These are phyloP conservation scores for Saccharata proteae DNA, from an alignment of 2,329 filamentous ascomycete genomes.

Conservation along the genomic window DNA sequence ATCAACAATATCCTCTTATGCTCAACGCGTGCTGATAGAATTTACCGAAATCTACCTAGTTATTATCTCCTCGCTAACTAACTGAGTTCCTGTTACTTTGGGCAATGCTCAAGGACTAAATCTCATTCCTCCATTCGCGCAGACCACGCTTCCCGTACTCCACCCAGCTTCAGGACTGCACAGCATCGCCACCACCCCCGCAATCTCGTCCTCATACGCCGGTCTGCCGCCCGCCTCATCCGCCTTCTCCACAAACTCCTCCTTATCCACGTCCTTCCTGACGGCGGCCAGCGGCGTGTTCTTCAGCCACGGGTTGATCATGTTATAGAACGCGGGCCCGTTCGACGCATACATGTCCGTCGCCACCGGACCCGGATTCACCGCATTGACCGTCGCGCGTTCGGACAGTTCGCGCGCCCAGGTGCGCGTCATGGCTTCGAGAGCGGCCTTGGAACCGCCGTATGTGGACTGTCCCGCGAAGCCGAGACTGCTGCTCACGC, in stretches of 20 bases:
- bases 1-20: too few species aligned
- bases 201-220: conserved; percentile 59
- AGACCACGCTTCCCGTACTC: conserved; percentile 70
- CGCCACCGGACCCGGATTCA: conserved; percentile 54
- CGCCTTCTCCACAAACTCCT: conserved; percentile 37
- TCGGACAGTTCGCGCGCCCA: conserved; percentile 53
- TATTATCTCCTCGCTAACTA: too few species aligned
- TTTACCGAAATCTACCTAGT: too few species aligned
- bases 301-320: conserved; percentile 49
- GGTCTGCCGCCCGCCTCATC: conserved; percentile 38
- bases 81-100: too few species aligned
- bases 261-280: conserved; percentile 48
- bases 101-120: conserved; percentile 30
- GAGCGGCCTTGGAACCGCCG: conserved; percentile 53
- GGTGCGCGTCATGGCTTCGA: conserved; percentile 58
- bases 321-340: conserved; percentile 44
- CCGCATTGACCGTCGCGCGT: conserved; percentile 50
- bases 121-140: conserved; percentile 67
- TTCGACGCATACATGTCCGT: conserved; percentile 54
- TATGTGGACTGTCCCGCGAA: conserved; percentile 50
- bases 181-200: conserved; percentile 65
- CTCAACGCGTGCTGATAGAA: too few species aligned
- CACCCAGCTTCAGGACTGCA: conserved; percentile 60
- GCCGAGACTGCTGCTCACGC: conserved; percentile 45
- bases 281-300: conserved; percentile 53